Evolutionary conservation across 805 yeast genomes (phyloP), one percentile per base, ranked within the genome.

Genomic region (Candida tibetensis): DNA sequence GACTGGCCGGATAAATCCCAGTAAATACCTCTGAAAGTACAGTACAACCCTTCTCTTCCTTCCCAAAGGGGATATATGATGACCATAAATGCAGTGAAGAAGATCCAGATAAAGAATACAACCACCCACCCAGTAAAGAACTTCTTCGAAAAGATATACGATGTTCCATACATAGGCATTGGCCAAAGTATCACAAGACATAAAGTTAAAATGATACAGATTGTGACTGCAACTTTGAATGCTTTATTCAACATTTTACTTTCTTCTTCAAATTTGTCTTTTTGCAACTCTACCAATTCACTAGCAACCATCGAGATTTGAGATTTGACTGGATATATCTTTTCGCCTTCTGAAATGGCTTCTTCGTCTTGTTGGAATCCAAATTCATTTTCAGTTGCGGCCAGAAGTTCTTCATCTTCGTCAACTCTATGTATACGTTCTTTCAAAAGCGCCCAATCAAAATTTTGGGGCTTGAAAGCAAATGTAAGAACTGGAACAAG

Each of bases 111-210:
- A 37, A 89, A 77, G 42, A 82, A 79, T 21, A 88, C 95, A 26
- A 73, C 78, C 34, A 89, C 76, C 96, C 96, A 89, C 31, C 95
- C 96, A 5, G 93, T 85, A 62, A 88, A 89, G 64, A 86, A 86
- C 40, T 59, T 62, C 58, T 77, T 81, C 37, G 86, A 77, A 62
- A 88, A 89, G 28, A 88, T 69, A 55, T 88, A 88, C 3, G 76
- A 72, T 4, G 82, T 55, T 22, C 95, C 96, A 58, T 82, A 88
- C 93, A 89, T 82, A 47, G 96, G 96, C 88, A 88, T 85, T 52
- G 96, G 96, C 93, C 95, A 87, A 21, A 88, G 53, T 17, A 89
- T 73, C 22, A 88, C 63, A 34, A 88, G 64, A 32, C 82, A 70
- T 6, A 86, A 48, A 4, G 87, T 79, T 48, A 86, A 70, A 30